Conservation (phyloP, 768 basidiomycete species). For the Rhodosporidiobolus sp. region DNA sequence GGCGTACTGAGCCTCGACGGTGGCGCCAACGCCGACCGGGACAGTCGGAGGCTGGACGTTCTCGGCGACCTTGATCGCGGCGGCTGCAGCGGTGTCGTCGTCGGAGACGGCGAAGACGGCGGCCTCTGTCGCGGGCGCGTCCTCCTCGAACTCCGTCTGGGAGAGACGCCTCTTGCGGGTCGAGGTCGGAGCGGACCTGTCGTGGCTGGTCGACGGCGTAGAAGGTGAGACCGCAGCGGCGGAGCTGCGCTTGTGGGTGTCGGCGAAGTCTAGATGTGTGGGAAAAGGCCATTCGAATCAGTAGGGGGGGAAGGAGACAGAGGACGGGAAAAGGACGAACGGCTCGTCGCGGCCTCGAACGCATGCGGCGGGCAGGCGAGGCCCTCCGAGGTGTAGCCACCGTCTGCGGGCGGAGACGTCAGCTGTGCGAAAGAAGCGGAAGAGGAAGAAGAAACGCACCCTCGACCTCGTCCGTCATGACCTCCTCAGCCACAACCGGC, state of each 20-base stretch:
- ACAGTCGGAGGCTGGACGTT: not conserved
- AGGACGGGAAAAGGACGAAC: not conserved
- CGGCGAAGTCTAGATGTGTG: no score
- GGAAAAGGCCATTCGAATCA: no score
- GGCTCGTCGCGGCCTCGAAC: not conserved
- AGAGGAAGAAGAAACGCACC: not conserved
- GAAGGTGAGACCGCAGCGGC: no score
- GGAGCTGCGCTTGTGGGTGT: no score
- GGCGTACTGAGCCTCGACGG: not conserved
- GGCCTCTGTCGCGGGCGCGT: no score
- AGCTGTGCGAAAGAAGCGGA: not conserved
- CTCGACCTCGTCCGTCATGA: not conserved
- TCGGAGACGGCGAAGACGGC: no score
- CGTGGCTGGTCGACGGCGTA: not conserved
- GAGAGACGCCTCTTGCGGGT: constrained; percentile 20
- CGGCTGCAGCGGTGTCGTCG: not conserved
- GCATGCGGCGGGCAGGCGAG: not conserved
- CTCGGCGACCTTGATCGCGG: not conserved
- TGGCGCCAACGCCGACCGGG: not conserved
- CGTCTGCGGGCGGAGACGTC: not conserved
- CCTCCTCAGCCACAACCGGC: constrained; percentile 1
- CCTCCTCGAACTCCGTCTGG: constrained; percentile 9
- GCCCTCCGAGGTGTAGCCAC: not conserved
- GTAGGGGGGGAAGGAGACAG: not conserved
- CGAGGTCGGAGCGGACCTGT: not conserved